Conservation (phyloP, 2,329 filamentous ascomycete genomes). For the Pezicula neosporulosa region DNA sequence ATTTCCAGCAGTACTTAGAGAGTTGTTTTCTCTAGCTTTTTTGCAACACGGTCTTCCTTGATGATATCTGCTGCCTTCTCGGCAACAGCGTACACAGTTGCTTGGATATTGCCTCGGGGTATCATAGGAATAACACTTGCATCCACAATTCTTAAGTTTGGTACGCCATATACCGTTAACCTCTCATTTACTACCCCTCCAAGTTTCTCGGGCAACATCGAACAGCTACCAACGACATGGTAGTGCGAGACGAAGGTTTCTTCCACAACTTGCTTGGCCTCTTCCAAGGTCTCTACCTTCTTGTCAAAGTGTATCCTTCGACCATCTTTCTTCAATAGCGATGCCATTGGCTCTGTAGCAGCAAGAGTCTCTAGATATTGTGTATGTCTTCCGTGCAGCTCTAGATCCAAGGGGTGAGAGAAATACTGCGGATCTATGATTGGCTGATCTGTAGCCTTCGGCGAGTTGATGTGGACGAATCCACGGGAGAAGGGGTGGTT, state of each 20-base stretch:
- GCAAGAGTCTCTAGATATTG: slow-evolving; percentile 28
- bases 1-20: not conserved
- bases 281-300: slow-evolving; percentile 6
- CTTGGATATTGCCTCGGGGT: slow-evolving; percentile 6
- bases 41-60: not conserved
- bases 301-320: not conserved
- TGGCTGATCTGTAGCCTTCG: slow-evolving; percentile 30
- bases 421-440: slow-evolving; percentile 40
- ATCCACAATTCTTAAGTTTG: slow-evolving; percentile 12
- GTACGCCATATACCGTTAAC: slow-evolving; percentile 17
- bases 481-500: slow-evolving; percentile 39
- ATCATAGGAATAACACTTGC: slow-evolving; percentile 12
- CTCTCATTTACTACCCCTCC: slow-evolving; percentile 16
- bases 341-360: slow-evolving; percentile 22
- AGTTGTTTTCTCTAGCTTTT: not conserved
- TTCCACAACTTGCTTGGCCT: slow-evolving; percentile 8
- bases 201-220: slow-evolving; percentile 14
- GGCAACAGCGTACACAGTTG: slow-evolving; percentile 9
- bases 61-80: slow-evolving; percentile 1
- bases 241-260: slow-evolving; percentile 7
- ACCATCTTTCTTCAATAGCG: not conserved
- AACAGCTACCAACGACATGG: slow-evolving; percentile 14
- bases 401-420: slow-evolving; percentile 38
- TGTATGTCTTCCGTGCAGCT: slow-evolving; percentile 32
- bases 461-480: slow-evolving; percentile 35